These are phyloP conservation scores for Saccharomyces hybrid DNA, from an alignment of 1,139 yeast species.

Conservation along the genomic window DNA sequence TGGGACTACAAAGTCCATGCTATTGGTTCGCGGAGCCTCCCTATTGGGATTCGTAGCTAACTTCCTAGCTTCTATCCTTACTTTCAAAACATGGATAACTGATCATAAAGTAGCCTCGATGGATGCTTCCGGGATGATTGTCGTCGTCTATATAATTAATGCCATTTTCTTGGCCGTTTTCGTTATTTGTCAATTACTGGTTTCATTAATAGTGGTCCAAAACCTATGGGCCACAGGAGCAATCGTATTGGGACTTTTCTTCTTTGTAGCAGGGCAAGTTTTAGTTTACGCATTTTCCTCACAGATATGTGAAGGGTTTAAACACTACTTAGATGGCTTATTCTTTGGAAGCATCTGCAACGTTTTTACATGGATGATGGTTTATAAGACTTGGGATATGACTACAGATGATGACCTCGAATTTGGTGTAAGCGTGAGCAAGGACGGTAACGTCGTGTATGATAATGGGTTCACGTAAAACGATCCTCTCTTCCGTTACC, in stretches of 20 bases:
- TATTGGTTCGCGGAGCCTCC: conserved; percentile 45
- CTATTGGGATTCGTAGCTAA: conserved; percentile 50
- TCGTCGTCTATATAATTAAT: conserved; percentile 62
- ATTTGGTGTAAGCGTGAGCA: conserved; percentile 55
- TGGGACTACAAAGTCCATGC: conserved; percentile 63
- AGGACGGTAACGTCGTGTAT: conserved; percentile 32
- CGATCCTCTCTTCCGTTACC: not conserved
- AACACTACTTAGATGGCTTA: conserved; percentile 85
- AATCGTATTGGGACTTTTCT: conserved; percentile 55
- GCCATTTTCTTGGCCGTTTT: conserved; percentile 58
- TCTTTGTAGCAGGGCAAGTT: conserved; percentile 76
- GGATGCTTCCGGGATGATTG: conserved; percentile 58
- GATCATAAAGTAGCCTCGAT: conserved; percentile 23
- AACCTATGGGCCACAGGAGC: conserved; percentile 90
- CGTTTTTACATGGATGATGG: conserved; percentile 82
- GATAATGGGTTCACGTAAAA: conserved; percentile 3
- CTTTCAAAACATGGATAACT: conserved; percentile 63
- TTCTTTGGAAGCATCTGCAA: conserved; percentile 79
- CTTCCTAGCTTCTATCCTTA: conserved; percentile 59
- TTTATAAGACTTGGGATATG: conserved; percentile 94
- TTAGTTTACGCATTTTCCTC: conserved; percentile 61
- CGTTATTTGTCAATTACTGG: conserved; percentile 59
- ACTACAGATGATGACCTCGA: conserved; percentile 94
- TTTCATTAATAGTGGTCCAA: conserved; percentile 60
- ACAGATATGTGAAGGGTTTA: conserved; percentile 58